Percentiles rank a stretch among this genome's conserved stretches.
phyloP scores from a whole-genome alignment of 192 early-diverging fungal species.

The Coemansia sp. region DNA sequence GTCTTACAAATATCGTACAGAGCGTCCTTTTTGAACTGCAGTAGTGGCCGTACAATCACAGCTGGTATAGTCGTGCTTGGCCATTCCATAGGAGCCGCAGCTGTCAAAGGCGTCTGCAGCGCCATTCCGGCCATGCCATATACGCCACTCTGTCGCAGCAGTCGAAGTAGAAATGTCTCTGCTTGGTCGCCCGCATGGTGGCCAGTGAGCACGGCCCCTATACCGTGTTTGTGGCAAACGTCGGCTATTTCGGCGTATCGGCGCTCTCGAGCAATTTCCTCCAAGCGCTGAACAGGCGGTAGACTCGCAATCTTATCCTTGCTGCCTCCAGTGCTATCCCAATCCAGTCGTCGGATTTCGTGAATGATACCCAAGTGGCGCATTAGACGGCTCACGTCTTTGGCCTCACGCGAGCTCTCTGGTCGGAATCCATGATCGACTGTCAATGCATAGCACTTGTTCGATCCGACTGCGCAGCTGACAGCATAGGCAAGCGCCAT shows the following conservation, averaged over 20 bases:
- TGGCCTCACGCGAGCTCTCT: constrained; percentile 46
- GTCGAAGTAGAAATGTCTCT: constrained; percentile 53
- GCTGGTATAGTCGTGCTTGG: background rate
- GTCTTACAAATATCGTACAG: constrained; percentile 31
- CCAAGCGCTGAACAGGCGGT: constrained; percentile 35
- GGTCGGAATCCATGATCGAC: constrained; percentile 53
- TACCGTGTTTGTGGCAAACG: constrained; percentile 13
- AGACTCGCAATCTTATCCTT: background rate
- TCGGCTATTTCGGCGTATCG: constrained; percentile 34
- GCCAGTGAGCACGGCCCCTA: constrained; percentile 42
- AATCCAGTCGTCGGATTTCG: constrained; percentile 27
- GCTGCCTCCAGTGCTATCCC: background rate
- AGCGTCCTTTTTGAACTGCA: constrained; percentile 29
- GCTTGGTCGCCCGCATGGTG: constrained; percentile 57
- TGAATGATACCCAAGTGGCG: constrained; percentile 37
- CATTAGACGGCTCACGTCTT: constrained; percentile 32
- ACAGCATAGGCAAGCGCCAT: constrained; percentile 55
- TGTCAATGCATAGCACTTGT: constrained; percentile 47
- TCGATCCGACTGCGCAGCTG: constrained; percentile 24
- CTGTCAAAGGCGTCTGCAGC: constrained; percentile 18
- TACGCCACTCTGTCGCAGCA: constrained; percentile 45
- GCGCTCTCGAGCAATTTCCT: constrained; percentile 42
- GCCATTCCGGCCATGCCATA: constrained; percentile 49
- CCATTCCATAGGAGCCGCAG: constrained; percentile 1
- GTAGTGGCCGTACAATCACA: constrained; percentile 46